Percentiles rank a stretch among this genome's conserved stretches.
Conservation (phyloP, 192 early-diverging fungal species). For the Backusella sp. region DNA sequence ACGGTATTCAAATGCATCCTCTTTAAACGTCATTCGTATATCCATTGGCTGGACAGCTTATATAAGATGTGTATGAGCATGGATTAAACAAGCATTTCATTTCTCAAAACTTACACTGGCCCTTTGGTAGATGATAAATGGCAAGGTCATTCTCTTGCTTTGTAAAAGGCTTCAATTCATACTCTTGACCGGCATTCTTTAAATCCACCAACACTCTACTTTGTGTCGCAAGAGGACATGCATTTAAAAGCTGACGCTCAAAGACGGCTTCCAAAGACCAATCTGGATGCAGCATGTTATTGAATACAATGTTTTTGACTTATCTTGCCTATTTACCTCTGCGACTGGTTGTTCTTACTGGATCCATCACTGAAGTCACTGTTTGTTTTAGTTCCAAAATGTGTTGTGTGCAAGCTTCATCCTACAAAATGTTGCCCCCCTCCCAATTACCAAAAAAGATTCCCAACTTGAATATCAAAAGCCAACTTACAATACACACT, state of each 20-base stretch:
- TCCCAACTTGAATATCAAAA: not conserved
- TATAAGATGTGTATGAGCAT: too few relatives aligned
- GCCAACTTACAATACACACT: constrained; percentile 39
- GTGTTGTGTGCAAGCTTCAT: constrained; percentile 43
- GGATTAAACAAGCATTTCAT: not conserved
- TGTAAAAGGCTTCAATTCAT: constrained; percentile 27
- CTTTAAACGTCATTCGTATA: constrained; percentile 52
- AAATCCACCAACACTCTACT: constrained; percentile 44
- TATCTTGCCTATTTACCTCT: constrained; percentile 25
- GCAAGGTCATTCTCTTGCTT: constrained; percentile 31
- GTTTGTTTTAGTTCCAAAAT: constrained; percentile 69
- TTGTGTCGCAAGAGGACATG: constrained; percentile 51
- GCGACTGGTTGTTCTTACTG: constrained; percentile 50
- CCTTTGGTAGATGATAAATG: constrained; percentile 44
- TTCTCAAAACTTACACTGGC: not conserved
- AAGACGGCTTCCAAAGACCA: constrained; percentile 53
- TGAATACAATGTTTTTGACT: not conserved
- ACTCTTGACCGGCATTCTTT: constrained; percentile 27
- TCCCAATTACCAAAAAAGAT: not conserved
- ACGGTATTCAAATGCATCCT: constrained; percentile 48
- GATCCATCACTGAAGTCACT: constrained; percentile 80
- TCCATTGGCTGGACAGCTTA: constrained; percentile 24
- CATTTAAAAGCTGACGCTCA: constrained; percentile 41
- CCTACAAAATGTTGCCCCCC: constrained; percentile 26
- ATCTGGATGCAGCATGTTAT: not conserved